phyloP scores from a whole-genome alignment of 2,329 filamentous ascomycete genomes.

The Zymoseptoria crescenta region DNA sequence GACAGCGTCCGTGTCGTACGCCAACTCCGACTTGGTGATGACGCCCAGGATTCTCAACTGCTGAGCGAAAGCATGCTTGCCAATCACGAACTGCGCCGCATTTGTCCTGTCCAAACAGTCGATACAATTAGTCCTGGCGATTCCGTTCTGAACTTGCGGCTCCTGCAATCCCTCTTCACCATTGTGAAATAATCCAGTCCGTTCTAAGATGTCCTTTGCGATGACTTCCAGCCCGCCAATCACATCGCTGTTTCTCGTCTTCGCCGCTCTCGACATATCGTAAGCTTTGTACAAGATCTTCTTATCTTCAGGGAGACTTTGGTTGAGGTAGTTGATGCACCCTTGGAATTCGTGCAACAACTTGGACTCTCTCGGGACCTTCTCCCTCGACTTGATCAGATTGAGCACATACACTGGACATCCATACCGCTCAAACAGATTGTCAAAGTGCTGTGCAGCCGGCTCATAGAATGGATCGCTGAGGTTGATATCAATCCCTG shows the following conservation, averaged over 20 bases:
- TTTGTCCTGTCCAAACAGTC: slow-evolving; percentile 97
- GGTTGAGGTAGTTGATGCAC: slow-evolving; percentile 85
- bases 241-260: slow-evolving; percentile 83
- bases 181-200: slow-evolving; percentile 92
- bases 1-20: slow-evolving; percentile 92
- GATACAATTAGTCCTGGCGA: slow-evolving; percentile 94
- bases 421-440: slow-evolving; percentile 88
- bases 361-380: slow-evolving; percentile 85
- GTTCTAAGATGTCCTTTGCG: slow-evolving; percentile 74
- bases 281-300: slow-evolving; percentile 92
- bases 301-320: slow-evolving; percentile 75
- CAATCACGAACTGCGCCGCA: slow-evolving; percentile 94
- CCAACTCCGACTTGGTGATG: slow-evolving; percentile 66
- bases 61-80: slow-evolving; percentile 83
- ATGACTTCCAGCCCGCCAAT: slow-evolving; percentile 86
- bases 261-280: slow-evolving; percentile 96
- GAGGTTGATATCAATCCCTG: slow-evolving; percentile 90
- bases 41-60: slow-evolving; percentile 89
- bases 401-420: slow-evolving; percentile 88
- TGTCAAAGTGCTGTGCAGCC: slow-evolving; percentile 88
- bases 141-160: slow-evolving; percentile 74
- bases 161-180: slow-evolving; percentile 62
- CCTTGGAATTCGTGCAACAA: slow-evolving; percentile 79
- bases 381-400: slow-evolving; percentile 75
- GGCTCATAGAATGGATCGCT: slow-evolving; percentile 93